Evolutionary conservation across 2,329 filamentous ascomycete species (phyloP).

Genomic region (Monosporascus ibericus): DNA sequence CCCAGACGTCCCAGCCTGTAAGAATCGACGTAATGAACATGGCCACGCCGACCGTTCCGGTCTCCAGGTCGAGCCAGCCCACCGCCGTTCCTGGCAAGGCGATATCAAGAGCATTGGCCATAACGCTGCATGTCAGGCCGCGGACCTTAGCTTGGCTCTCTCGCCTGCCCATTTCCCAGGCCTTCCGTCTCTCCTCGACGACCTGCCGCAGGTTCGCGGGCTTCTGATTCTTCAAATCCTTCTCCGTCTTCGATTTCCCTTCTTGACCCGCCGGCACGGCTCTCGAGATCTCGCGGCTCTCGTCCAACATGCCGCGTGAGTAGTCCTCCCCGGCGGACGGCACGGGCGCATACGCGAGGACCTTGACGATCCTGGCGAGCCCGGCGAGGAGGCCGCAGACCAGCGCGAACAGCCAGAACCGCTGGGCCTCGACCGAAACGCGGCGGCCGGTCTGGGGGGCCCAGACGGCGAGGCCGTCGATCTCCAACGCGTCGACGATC

Average conservation of each 20-base stretch:
- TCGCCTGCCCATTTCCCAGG: conserved; percentile 23
- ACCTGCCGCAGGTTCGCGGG: conserved; percentile 29
- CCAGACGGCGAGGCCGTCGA: conserved; percentile 45
- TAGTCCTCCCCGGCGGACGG: conserved; percentile 25
- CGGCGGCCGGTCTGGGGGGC: conserved; percentile 38
- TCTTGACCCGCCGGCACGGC: conserved; percentile 10
- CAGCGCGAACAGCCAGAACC: conserved; percentile 64
- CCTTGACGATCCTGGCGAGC: conserved; percentile 34
- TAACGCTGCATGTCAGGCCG: conserved; percentile 39
- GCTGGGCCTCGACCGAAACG: conserved; percentile 55
- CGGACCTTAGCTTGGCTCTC: conserved; percentile 24
- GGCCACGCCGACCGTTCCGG: conserved; percentile 47
- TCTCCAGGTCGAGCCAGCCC: conserved; percentile 51
- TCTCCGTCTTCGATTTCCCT: conserved; percentile 1
- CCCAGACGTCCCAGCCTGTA: conserved; percentile 57
- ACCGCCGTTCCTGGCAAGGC: conserved; percentile 53
- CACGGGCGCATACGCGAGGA: conserved; percentile 30
- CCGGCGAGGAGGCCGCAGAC: conserved; percentile 41
- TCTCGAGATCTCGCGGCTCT: conserved; percentile 2
- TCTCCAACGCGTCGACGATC: conserved; percentile 45
- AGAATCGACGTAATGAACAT: conserved; percentile 59
- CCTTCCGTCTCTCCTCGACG: conserved; percentile 27
- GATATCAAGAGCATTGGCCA: conserved; percentile 56
- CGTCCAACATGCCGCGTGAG: conserved; percentile 11
- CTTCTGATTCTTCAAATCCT: conserved; percentile 22